Evolutionary conservation across 2,329 filamentous ascomycete genomes (phyloP), one percentile per base, ranked within the genome.

Genomic region (Sporothrix dimorphospora): DNA sequence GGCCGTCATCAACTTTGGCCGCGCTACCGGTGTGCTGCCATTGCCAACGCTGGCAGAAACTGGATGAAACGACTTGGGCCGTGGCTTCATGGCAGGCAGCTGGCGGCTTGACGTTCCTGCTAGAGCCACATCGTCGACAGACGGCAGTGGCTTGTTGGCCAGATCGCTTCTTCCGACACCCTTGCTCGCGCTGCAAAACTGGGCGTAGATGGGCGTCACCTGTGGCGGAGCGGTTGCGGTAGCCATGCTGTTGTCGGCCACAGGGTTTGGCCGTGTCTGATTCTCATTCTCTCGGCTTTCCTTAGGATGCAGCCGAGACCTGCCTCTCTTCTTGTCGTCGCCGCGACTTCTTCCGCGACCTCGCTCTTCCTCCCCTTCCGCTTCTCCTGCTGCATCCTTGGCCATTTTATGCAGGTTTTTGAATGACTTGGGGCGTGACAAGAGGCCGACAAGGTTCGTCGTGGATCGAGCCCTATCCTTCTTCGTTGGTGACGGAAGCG

Each of bases 401-500:
- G 79, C 79, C 63, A 84, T 78, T 72, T 85, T 86, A 74, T 88
- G 87, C 30, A 91, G 81, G 75, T 89, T 91, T 78, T 90, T 93
- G 70, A 90, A 86, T 11, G 93, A 94, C 79, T 91, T 94, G 73
- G 90, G 89, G 72, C 91, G 90, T 72, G 89, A 90, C 69, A 97
- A 87, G 71, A 98, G 87, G 4, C 87, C 89, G 0, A 89, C 89
- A n/a, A 98, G 85, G 79, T 94, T 97, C 42, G 92, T 92, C 3
- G 92, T 88, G 0, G 94, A 97, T 81, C 95, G 97, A 49, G 88
- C 88, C 83, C 95, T 97, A 78, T 91, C 91, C 34, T 89, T 88
- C 78, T 91, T 92, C 72, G 85, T 85, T 12, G 86, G 85, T 53
- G 87, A 87, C 30, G 49, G 69, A 3, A 59, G 47, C 21, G 38